These are phyloP conservation scores for Eimeria acervulina DNA, from an alignment of 169 alveolate species.

Conservation along the genomic window DNA sequence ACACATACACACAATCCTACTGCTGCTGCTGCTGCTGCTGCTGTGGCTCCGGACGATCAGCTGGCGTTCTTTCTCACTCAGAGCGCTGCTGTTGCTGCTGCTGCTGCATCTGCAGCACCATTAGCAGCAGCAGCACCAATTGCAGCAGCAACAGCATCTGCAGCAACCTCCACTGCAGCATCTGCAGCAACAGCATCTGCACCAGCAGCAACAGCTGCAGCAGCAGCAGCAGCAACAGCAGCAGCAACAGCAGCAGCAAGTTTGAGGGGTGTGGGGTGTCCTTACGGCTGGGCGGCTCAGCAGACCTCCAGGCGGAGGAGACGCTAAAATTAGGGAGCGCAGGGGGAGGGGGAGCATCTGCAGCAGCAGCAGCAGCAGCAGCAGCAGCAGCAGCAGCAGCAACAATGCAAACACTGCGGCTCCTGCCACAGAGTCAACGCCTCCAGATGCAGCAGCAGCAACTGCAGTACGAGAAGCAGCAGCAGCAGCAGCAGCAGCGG, in stretches of 20 bases:
- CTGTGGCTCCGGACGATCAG: background rate
- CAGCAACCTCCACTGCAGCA: too few relatives aligned
- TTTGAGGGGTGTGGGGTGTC: background rate
- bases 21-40: conserved; percentile 8
- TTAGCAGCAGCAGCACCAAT: background rate
- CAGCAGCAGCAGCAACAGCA: background rate
- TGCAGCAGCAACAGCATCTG: background rate
- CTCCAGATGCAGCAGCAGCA: conserved; percentile 42
- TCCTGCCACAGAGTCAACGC: too few relatives aligned
- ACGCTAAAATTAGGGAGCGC: conserved; percentile 1
- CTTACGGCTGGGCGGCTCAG: background rate
- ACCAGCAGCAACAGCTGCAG: too few relatives aligned
- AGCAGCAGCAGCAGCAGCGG: conserved; percentile 1
- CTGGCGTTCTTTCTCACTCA: too few relatives aligned
- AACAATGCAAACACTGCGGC: background rate
- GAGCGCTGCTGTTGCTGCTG: background rate
- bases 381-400: conserved; percentile 27
- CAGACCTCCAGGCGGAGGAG: background rate
- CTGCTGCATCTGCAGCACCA: background rate
- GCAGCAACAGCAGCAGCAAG: background rate
- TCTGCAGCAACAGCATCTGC: too few relatives aligned
- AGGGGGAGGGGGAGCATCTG: background rate
- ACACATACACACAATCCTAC: background rate
- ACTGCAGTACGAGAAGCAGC: background rate
- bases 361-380: conserved; percentile 36